These are phyloP conservation scores for Globisporangium paddicum DNA, from an alignment of 352 stramenopile species.

Conservation along the genomic window DNA sequence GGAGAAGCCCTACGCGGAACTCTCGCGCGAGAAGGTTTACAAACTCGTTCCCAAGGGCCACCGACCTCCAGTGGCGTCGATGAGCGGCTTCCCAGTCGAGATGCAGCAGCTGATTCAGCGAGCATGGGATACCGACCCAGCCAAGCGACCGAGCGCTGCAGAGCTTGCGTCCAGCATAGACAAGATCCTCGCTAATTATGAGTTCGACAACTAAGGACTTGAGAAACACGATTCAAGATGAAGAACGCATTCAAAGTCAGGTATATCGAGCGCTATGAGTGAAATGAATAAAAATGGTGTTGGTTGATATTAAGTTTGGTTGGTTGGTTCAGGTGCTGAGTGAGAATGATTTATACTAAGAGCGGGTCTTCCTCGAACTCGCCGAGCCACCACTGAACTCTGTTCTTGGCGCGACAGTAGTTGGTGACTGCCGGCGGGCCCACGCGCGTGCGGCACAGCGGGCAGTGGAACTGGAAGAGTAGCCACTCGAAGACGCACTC, in stretches of 20 bases:
- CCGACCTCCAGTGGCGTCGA: constrained; percentile 37
- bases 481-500: constrained; percentile 77
- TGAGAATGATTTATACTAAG: constrained; percentile 1
- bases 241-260: neutral
- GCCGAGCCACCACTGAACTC: constrained; percentile 63
- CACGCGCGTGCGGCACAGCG: constrained; percentile 52
- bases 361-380: constrained; percentile 59
- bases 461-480: constrained; percentile 66
- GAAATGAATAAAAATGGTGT: constrained; percentile 1
- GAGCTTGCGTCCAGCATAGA: constrained; percentile 53
- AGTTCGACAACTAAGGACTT: constrained; percentile 1
- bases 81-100: constrained; percentile 50
- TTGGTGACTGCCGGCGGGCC: constrained; percentile 49
- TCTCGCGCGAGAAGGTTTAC: constrained; percentile 53
- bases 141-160: constrained; percentile 37
- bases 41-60: constrained; percentile 35
- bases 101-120: constrained; percentile 66
- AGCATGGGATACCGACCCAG: constrained; percentile 46
- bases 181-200: constrained; percentile 34
- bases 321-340: constrained; percentile 27
- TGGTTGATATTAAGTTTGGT: constrained; percentile 60
- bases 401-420: constrained; percentile 49
- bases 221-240: neutral
- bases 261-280: neutral
- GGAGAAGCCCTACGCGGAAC: constrained; percentile 36